Base-by-base conservation (phyloP, 75 land plant genomes). In the Adiantum capillusveneris region DNA sequence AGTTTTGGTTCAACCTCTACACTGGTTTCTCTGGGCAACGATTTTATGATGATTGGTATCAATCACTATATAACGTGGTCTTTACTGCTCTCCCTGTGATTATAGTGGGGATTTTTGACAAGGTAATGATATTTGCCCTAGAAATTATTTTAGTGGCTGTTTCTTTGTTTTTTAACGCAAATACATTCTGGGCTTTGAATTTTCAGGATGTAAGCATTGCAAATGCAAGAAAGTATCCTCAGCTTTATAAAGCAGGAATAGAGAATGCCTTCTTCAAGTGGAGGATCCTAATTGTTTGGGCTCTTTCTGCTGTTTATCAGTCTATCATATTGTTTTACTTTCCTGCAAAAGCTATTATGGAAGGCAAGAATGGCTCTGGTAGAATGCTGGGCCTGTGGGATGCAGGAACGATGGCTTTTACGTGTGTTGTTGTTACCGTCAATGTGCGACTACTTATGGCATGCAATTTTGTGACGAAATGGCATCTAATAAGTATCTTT, bases 31-130 rank as follows among this genome's bases (percentile, higher is more conserved):
- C 91, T 69, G 99, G 96, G 64, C 91, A 86, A 59, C 81, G 99
- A 53, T 95, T 90, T 44, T 95, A 95, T 60, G 99, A 95, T 79
- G 99, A 95, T 64, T 95, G 99, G 99, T 95, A 74, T 61, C 99
- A 95, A 77, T 86, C 99, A 9, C 59, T 95, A 44, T 95, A 86
- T 58, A 95, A 95, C 73, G 99, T 95, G 29, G 76, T 95, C 39
- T 95, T 95, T 56, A 95, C 99, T n/a, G 81, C 99, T 12, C 67
- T 90, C 28, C 99, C 99, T 46, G 99, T 95, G 36, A 86, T 95
- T 37, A 71, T 86, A 19, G 70, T 90, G 60, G 96, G 96, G 30
- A 75, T 95, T 26, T 95, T 95, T 73, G 99, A 95, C 57, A 83
- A 95, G 99, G 99, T 95, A 72, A 37, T n/a, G n/a, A n/a, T n/a